Conservation (phyloP, 179 eudicot species). For the Patellifolia procumbens region DNA sequence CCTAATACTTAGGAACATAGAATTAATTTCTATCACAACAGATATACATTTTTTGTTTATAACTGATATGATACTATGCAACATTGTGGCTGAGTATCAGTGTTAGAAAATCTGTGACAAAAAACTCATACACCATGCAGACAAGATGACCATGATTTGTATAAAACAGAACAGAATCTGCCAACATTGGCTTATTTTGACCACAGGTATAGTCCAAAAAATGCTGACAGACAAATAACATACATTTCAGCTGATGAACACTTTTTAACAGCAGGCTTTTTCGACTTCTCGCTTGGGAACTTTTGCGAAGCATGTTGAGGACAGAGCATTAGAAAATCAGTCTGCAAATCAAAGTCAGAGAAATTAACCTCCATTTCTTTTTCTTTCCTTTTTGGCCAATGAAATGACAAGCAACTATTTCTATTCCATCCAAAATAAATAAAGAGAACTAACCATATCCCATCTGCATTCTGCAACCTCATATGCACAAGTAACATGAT, state of each 20-base stretch:
- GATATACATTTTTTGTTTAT: not conserved
- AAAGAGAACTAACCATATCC: constrained; percentile 61
- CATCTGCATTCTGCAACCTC: constrained; percentile 68
- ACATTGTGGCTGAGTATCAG: not conserved
- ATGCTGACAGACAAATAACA: not conserved
- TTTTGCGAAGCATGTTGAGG: constrained; percentile 62
- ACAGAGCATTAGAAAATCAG: constrained; percentile 63
- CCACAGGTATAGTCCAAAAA: not conserved
- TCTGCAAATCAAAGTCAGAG: constrained; percentile 43
- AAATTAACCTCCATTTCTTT: not conserved
- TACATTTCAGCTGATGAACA: constrained; percentile 45
- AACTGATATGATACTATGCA: not conserved
- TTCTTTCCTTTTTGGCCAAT: not conserved
- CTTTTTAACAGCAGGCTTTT: constrained; percentile 39
- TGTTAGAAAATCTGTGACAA: not conserved
- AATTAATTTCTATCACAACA: not conserved
- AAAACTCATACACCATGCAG: not conserved
- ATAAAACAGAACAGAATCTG: not conserved
- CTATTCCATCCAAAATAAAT: not conserved
- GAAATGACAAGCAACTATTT: not conserved
- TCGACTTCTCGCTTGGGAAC: constrained; percentile 71
- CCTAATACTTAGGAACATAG: not conserved
- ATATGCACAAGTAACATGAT: constrained; percentile 83
- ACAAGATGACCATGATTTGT: not conserved
- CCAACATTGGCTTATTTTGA: not conserved